Evolutionary conservation across 2,329 filamentous ascomycete species (phyloP).

Genomic region (Talaromyces sp.): DNA sequence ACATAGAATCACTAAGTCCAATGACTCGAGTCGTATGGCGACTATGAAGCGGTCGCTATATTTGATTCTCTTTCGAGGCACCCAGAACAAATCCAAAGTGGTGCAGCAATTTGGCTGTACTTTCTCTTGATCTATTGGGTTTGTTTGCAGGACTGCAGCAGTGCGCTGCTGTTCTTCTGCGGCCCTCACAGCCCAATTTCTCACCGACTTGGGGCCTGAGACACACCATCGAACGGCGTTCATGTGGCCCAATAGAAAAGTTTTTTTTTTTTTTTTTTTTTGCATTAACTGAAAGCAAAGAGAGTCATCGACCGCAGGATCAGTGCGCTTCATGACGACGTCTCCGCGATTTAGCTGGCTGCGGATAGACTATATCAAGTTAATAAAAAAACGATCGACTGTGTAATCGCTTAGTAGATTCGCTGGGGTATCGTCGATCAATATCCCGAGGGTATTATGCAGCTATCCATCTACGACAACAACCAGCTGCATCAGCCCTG

Average conservation of each 20-base stretch:
- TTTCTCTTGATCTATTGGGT: not conserved
- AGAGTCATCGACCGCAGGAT: no score
- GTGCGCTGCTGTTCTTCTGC: not conserved
- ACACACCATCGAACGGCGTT: not conserved
- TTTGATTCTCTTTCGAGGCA: not conserved
- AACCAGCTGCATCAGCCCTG: not conserved
- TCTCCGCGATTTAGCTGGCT: no score
- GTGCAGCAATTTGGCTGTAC: not conserved
- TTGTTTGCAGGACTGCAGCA: not conserved
- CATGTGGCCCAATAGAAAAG: not conserved
- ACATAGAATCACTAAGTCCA: not conserved
- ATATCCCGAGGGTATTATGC: not conserved
- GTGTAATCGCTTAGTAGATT: not conserved
- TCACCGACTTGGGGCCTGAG: not conserved
- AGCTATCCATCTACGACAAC: not conserved
- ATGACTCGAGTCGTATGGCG: not conserved
- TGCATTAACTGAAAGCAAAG: no score
- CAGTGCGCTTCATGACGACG: no score
- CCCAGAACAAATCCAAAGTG: not conserved
- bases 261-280: no score
- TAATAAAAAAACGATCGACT: no score
- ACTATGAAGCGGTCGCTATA: not conserved
- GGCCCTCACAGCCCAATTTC: not conserved
- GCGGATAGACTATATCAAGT: no score
- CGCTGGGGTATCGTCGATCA: not conserved